Evolutionary conservation across 441 rosid species (phyloP), one percentile per base, ranked within the genome.

Genomic region (Metrosideros polymorpha): DNA sequence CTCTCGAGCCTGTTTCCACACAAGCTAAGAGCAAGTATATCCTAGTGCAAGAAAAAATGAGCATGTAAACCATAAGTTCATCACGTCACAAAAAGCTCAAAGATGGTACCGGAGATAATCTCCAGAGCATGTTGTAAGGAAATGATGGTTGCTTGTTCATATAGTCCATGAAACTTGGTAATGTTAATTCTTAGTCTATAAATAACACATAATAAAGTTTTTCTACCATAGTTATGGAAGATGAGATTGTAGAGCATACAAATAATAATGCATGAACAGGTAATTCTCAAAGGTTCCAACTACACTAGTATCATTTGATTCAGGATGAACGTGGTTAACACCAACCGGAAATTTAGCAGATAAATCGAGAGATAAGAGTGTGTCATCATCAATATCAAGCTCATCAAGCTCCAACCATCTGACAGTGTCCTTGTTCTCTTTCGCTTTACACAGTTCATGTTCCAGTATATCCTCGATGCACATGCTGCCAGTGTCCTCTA

Each of bases 341-440:
- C 93, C 6, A 42, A 92, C 99, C 91, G 93, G 95, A 90, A 94
- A 93, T 92, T 91, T 91, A 88, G 90, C 86, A 63, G 94, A 89
- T 89, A 96, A 89, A 86, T 91, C 90, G 77, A 95, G 93, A 57
- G 96, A 95, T 43, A 91, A 87, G 82, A 97, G 90, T 75, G 85
- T 89, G 83, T 91, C 91, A 87, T 94, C 99, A 83, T 90, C 91
- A 77, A 97, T 89, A 84, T 90, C 90, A 77, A 95, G 93, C 88
- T 95, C 94, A 84, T 97, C 98, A 19, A 97, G 96, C 93, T 96
- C 99, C 92, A 96, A 91, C 99, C 99, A 97, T 88, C 91, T 90
- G 85, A 94, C 88, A 86, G 89, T 71, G 43, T 90, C 96, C 87
- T 86, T 71, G 53, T 88, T 90, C 87, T 88, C 95, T 54, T 79